Evolutionary conservation across 495 filamentous ascomycete genomes (phyloP).

Genomic region (Astrocystis sublimbata): DNA sequence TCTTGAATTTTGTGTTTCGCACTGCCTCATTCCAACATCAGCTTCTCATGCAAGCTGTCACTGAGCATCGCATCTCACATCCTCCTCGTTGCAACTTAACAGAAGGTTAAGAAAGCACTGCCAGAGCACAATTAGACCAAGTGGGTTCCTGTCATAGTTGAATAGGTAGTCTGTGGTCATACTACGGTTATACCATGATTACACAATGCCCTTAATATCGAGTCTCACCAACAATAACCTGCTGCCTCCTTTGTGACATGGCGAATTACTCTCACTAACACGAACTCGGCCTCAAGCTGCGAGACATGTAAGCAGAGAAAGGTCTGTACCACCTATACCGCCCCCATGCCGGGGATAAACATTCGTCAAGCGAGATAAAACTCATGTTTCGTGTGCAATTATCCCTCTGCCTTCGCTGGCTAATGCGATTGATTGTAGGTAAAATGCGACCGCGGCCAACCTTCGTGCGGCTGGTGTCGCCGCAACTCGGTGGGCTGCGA

Average conservation of each 20-base stretch:
- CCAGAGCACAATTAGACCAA: background rate
- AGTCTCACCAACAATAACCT: slow-evolving; percentile 7
- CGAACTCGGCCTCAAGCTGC: slow-evolving; percentile 50
- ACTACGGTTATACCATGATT: too few species aligned
- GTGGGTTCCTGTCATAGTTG: background rate
- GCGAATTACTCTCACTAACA: slow-evolving; percentile 25
- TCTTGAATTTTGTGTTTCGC: background rate
- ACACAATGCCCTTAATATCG: background rate
- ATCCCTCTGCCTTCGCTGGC: background rate
- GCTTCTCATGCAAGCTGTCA: background rate
- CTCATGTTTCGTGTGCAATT: background rate
- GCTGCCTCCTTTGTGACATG: background rate
- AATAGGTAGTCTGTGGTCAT: too few species aligned
- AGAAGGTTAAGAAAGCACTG: background rate
- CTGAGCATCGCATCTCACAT: background rate
- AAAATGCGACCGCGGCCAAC: slow-evolving; percentile 80
- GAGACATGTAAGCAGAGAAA: slow-evolving; percentile 85
- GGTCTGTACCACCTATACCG: slow-evolving; percentile 40
- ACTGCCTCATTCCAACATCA: background rate
- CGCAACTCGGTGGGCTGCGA: slow-evolving; percentile 76
- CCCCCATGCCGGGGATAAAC: background rate
- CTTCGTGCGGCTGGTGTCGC: slow-evolving; percentile 84
- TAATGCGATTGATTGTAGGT: slow-evolving; percentile 47
- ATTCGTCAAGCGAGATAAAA: background rate
- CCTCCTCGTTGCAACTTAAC: background rate